Percentiles rank a stretch among this genome's conserved stretches.
phyloP scores from a whole-genome alignment of 2,329 filamentous ascomycete genomes.

The Tolypocladium ovalisporum region DNA sequence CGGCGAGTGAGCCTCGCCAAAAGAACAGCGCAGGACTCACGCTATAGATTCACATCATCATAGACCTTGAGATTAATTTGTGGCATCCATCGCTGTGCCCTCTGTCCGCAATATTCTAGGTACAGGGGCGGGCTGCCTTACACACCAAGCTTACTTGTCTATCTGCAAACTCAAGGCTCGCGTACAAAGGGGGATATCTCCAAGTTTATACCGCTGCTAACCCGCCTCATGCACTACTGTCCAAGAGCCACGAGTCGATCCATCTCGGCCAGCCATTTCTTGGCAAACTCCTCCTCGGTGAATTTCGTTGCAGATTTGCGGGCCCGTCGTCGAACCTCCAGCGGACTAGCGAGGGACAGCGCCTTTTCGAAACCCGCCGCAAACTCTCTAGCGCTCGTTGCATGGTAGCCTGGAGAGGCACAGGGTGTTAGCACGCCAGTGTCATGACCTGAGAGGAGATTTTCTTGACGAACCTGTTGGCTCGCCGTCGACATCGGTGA shows the following conservation, averaged over 20 bases:
- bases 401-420: conserved; percentile 61
- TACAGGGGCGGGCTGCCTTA: not conserved
- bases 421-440: not conserved
- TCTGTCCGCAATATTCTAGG: not conserved
- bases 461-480: conserved; percentile 55
- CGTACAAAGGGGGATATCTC: conserved; percentile 23
- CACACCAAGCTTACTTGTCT: not conserved
- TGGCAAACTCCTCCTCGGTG: conserved; percentile 74
- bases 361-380: conserved; percentile 71
- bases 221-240: conserved; percentile 10
- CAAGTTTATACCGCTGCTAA: conserved; percentile 17
- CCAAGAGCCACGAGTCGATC: conserved; percentile 52
- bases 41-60: conserved; percentile 12
- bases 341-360: conserved; percentile 57
- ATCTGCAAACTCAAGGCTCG: not conserved
- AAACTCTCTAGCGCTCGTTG: conserved; percentile 67
- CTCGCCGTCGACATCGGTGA: conserved; percentile 65
- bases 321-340: conserved; percentile 66
- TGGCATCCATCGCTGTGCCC: not conserved
- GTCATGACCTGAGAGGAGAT: not conserved
- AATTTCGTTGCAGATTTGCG: conserved; percentile 73
- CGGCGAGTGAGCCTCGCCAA: conserved; percentile 67
- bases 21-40: conserved; percentile 55
- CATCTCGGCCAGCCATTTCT: conserved; percentile 68
- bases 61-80: not conserved